These are phyloP conservation scores for Curvularia sp. DNA, from an alignment of 2,329 filamentous ascomycete species.

Conservation along the genomic window DNA sequence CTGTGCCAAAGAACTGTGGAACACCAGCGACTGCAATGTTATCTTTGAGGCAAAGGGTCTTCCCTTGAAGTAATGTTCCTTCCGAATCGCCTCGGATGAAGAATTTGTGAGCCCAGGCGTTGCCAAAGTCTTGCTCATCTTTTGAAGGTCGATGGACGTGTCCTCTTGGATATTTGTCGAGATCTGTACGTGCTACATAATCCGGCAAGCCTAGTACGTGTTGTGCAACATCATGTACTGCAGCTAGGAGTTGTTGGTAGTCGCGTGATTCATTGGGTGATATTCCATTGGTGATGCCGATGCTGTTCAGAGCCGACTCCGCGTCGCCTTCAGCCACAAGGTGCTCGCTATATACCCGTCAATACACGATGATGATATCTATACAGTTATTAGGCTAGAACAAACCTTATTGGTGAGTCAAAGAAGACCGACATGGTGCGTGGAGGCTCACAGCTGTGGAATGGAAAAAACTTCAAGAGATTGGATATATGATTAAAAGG, in stretches of 20 bases:
- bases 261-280: slow-evolving; percentile 51
- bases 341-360: slow-evolving; percentile 26
- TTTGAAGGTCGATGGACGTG: slow-evolving; percentile 52
- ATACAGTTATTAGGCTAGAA: background rate
- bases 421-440: slow-evolving; percentile 40
- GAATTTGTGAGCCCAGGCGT: slow-evolving; percentile 62
- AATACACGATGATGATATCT: background rate
- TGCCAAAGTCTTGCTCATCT: slow-evolving; percentile 49
- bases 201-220: slow-evolving; percentile 56
- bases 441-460: background rate
- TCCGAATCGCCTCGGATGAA: slow-evolving; percentile 50
- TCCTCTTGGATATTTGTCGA: slow-evolving; percentile 56
- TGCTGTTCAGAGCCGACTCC: slow-evolving; percentile 30
- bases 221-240: slow-evolving; percentile 61
- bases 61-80: slow-evolving; percentile 44
- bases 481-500: background rate
- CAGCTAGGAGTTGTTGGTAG: slow-evolving; percentile 59
- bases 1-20: slow-evolving; percentile 62
- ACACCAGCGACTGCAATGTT: slow-evolving; percentile 63
- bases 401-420: slow-evolving; percentile 36
- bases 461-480: background rate
- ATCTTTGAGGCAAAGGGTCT: slow-evolving; percentile 62
- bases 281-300: slow-evolving; percentile 44
- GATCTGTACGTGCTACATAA: slow-evolving; percentile 55
- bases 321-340: slow-evolving; percentile 34